Evolutionary conservation across 306 rosid species (phyloP).

Genomic region (Cicer pinnatifidum): DNA sequence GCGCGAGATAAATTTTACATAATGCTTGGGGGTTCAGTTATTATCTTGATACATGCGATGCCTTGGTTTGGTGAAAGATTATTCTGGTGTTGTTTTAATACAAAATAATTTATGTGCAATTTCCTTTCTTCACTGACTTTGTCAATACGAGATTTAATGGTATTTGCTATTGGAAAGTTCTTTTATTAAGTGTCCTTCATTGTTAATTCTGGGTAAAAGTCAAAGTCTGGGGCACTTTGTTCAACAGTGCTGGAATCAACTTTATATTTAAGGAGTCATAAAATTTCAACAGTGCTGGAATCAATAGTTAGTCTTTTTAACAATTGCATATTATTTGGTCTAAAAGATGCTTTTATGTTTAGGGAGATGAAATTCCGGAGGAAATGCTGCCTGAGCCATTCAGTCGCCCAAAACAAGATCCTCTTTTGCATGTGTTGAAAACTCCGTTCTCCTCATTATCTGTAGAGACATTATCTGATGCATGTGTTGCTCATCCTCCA

Average conservation of each 20-base stretch:
- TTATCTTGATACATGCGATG: no score
- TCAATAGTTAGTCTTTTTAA: neutral
- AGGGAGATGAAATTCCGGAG: constrained; percentile 80
- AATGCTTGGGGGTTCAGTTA: neutral
- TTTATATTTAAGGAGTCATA: neutral
- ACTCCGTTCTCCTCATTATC: constrained; percentile 29
- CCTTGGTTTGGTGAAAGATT: neutral
- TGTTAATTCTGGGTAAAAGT: neutral
- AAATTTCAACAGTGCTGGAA: neutral
- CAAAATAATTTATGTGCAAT: neutral
- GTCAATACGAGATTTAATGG: neutral
- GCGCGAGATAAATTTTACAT: neutral
- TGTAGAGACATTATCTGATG: constrained; percentile 28
- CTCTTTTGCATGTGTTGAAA: constrained; percentile 22
- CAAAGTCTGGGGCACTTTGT: neutral
- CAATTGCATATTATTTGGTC: constrained; percentile 23
- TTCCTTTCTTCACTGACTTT: neutral
- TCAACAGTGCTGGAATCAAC: neutral
- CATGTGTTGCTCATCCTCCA: constrained; percentile 33
- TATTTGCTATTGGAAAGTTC: neutral
- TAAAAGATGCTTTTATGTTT: constrained; percentile 41
- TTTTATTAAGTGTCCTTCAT: neutral
- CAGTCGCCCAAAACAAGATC: constrained; percentile 44
- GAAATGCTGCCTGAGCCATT: constrained; percentile 74
- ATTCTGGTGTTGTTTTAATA: neutral